phyloP scores from a whole-genome alignment of 257 asterid genomes.

The Asclepias syriaca region DNA sequence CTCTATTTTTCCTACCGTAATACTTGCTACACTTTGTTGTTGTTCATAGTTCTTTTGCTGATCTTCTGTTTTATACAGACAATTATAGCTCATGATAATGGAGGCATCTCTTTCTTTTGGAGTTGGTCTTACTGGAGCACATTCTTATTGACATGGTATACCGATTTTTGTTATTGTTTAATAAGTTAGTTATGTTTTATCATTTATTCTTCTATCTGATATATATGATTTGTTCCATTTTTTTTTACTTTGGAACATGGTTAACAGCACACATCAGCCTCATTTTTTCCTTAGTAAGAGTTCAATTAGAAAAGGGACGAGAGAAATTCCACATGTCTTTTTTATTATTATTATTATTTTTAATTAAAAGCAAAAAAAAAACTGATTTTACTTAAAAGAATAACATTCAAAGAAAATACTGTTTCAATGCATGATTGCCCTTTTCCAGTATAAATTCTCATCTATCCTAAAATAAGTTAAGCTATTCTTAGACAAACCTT shows the following conservation, averaged over 20 bases:
- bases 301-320: neutral
- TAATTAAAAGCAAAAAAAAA: neutral
- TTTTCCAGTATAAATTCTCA: neutral
- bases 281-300: neutral
- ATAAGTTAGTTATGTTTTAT: neutral
- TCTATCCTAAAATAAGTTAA: neutral
- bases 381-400: neutral
- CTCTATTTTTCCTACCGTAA: neutral
- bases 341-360: neutral
- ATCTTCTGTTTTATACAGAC: conserved; percentile 50
- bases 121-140: conserved; percentile 99
- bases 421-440: neutral
- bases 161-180: neutral
- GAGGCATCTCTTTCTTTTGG: conserved; percentile 97
- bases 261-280: neutral
- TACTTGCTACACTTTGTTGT: neutral
- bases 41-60: conserved; percentile 13
- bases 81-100: conserved; percentile 58
- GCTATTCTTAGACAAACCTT: neutral
- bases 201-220: neutral
- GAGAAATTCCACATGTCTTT: neutral
- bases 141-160: conserved; percentile 93
- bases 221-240: neutral
- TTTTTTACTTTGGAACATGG: neutral
- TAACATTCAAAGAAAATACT: neutral